Base-by-base conservation (phyloP, 257 asterid genomes). In the Salvia splendens region DNA sequence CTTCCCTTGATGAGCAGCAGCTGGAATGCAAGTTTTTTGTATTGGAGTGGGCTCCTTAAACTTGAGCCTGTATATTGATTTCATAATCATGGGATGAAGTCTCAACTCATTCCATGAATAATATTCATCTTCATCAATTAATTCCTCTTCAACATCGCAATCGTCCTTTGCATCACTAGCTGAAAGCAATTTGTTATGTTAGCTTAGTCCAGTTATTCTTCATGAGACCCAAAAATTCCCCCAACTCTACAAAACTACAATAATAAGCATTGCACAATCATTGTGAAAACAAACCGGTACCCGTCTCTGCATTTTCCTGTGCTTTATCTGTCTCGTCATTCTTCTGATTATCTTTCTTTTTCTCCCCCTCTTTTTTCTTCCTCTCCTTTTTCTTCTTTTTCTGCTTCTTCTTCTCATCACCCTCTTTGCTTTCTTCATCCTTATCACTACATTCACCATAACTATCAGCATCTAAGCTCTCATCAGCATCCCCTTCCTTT, bases 1-100 rank as follows among this genome's bases (percentile, higher is more conserved):
- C 99, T 93, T 93, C 77, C 99, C 99, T 80, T 90, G 95, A 81
- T 93, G 99, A 73, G 97, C 97, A 52, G 92, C 95, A 64, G 95
- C 95, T 78, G 97, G 99, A 73, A 93, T 88, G 67, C 96, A 93
- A 38, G 89, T 88, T 78, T 79, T 88, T 79, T 93, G 99, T 83
- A 93, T 87, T 9, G 89, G 94, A 32, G 99, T 93, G 61, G 99
- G 99, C 72, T 85, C 92, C 79, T 84, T 93, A 79, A 88, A 93
- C 74, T 93, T 88, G 65, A 91, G 87, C 72, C 85, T 69, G 75
- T 80, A 75, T 64, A 93, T 85, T 33, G 97, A 87, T 85, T 85
- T 86, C 97, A 93, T 82, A 58, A 93, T 82, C 72, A 74, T 69
- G 41, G 96, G 91, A 84, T 91, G 96, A 62, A 93, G 95, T 78